These are phyloP conservation scores for Tilletia horrida DNA, from an alignment of 1,284 basidiomycete species.

Conservation along the genomic window DNA sequence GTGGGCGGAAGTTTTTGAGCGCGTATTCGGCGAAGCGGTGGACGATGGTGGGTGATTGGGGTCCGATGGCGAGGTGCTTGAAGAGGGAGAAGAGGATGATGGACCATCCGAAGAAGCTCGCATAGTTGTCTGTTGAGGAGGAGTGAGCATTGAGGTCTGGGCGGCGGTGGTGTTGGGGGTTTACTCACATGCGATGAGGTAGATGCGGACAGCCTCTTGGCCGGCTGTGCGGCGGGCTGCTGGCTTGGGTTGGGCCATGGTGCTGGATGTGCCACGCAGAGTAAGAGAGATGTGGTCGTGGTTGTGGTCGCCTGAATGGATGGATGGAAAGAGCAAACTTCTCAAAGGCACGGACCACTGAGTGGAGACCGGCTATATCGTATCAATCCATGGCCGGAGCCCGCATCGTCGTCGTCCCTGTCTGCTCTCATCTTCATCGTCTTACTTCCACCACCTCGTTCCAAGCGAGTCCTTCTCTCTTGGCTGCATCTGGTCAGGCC, in stretches of 20 bases:
- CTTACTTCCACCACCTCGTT: too few relatives aligned
- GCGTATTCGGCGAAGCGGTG: slow-evolving; percentile 17
- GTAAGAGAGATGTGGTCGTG: neutral
- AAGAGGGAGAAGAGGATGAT: slow-evolving; percentile 39
- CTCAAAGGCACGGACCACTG: too few relatives aligned
- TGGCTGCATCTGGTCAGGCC: too few relatives aligned
- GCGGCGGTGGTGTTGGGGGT: too few relatives aligned
- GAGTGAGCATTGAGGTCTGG: too few relatives aligned
- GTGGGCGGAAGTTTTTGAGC: slow-evolving; percentile 31
- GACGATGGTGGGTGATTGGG: slow-evolving; percentile 32
- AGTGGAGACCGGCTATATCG: too few relatives aligned
- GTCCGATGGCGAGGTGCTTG: slow-evolving; percentile 41
- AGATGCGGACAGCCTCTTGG: neutral
- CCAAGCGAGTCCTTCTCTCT: too few relatives aligned
- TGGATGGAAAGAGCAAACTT: too few relatives aligned
- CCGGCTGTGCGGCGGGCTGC: neutral
- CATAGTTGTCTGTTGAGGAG: slow-evolving; percentile 31
- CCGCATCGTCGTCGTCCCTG: too few relatives aligned
- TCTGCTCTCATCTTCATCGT: too few relatives aligned
- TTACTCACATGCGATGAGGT: slow-evolving; percentile 16
- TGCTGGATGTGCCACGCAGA: neutral
- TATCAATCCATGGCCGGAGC: too few relatives aligned
- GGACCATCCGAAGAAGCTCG: slow-evolving; percentile 47
- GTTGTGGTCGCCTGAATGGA: neutral
- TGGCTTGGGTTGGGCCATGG: neutral